Conservation (phyloP, 768 basidiomycete species). For the Psilocybe cyanescens region DNA sequence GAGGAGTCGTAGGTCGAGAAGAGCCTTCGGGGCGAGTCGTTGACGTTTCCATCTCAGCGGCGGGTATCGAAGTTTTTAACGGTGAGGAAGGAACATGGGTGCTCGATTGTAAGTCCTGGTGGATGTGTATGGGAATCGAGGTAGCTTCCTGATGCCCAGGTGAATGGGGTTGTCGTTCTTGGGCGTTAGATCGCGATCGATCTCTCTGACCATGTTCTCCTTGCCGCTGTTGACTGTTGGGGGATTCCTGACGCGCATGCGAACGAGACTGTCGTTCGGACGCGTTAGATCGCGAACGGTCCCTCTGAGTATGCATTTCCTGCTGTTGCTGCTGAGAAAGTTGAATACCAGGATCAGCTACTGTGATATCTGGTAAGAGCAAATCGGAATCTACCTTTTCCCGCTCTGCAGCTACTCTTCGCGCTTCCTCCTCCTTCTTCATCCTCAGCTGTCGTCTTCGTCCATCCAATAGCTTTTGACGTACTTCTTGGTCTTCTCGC, state of each 20-base stretch:
- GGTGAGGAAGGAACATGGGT: slow-evolving; percentile 7
- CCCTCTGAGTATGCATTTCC: background rate
- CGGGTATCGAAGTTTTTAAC: slow-evolving; percentile 4
- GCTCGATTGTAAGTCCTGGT: background rate
- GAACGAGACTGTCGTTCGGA: no score
- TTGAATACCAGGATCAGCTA: slow-evolving; percentile 6
- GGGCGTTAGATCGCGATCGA: background rate
- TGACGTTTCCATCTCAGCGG: background rate
- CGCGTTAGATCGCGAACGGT: background rate
- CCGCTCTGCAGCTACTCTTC: slow-evolving; percentile 11
- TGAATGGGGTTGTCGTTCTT: background rate
- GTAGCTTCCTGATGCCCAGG: background rate
- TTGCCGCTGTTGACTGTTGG: background rate
- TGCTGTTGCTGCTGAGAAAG: slow-evolving; percentile 5
- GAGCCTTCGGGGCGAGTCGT: background rate
- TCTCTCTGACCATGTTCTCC: background rate
- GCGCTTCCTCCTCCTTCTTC: slow-evolving; percentile 17
- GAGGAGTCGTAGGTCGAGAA: slow-evolving; percentile 2
- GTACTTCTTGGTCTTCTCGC: slow-evolving; percentile 22
- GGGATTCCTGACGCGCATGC: no score
- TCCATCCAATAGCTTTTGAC: slow-evolving; percentile 22
- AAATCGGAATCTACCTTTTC: slow-evolving; percentile 18
- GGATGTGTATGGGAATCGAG: slow-evolving; percentile 17
- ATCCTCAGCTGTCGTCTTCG: slow-evolving; percentile 19
- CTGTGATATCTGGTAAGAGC: background rate